Percentiles rank a stretch among this genome's conserved stretches.
Conservation (phyloP, 768 basidiomycete species). For the Amanita brunnescens region DNA sequence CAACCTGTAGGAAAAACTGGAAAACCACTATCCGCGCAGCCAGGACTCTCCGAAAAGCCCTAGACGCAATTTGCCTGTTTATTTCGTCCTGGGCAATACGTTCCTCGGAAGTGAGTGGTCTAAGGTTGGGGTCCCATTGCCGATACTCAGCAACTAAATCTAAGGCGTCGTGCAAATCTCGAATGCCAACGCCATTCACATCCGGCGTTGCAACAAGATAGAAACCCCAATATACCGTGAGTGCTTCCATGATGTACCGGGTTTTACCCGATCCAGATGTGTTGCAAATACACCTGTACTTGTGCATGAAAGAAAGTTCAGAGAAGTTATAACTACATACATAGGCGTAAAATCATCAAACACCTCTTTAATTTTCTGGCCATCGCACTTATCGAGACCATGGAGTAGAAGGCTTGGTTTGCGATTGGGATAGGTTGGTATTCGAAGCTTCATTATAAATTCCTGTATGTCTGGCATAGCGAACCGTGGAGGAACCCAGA, state of each 20-base stretch:
- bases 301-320: constrained; percentile 4
- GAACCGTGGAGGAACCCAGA: constrained; percentile 6
- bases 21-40: constrained; percentile 5
- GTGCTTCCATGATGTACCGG: constrained; percentile 11
- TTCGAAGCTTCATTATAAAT: constrained; percentile 11
- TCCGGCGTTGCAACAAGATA: constrained; percentile 2
- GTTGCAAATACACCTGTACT: constrained; percentile 12
- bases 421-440: constrained; percentile 12
- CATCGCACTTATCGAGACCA: constrained; percentile 10
- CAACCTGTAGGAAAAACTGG: constrained; percentile 12
- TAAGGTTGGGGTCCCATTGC: constrained; percentile 6
- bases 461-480: constrained; percentile 2
- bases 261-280: constrained; percentile 14
- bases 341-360: constrained; percentile 5
- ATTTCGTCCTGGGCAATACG: not conserved
- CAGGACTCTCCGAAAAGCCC: constrained; percentile 8
- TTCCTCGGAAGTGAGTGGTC: not conserved
- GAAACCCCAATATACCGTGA: constrained; percentile 6
- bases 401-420: constrained; percentile 13
- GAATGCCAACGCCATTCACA: constrained; percentile 9
- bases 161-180: constrained; percentile 6
- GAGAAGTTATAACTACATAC: constrained; percentile 10
- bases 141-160: not conserved
- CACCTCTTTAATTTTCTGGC: constrained; percentile 4
- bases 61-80: constrained; percentile 10